Conservation (phyloP, 73 alveolate genomes). For the Paraurostyla sp. region DNA sequence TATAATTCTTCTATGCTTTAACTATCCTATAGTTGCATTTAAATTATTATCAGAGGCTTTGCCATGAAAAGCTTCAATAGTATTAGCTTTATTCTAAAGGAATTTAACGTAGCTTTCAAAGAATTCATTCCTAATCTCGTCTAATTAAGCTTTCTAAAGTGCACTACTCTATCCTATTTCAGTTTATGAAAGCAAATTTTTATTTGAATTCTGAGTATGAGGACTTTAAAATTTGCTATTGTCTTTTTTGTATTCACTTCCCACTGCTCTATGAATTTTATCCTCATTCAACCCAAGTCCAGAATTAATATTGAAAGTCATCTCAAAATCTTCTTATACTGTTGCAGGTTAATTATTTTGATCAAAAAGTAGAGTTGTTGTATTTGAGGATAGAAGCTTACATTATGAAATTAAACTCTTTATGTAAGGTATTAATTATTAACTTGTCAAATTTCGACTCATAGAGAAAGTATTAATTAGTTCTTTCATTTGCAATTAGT, state of each 20-base stretch:
- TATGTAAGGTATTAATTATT: not conserved
- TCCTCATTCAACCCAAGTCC: constrained; percentile 32
- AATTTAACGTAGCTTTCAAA: not conserved
- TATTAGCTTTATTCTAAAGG: not conserved
- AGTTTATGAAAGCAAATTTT: no score
- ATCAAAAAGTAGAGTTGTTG: constrained; percentile 27
- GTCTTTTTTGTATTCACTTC: not conserved
- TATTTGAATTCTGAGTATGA: no score
- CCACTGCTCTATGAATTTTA: no score
- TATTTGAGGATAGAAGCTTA: constrained; percentile 10
- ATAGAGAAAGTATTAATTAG: not conserved
- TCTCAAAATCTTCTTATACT: not conserved
- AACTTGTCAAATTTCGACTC: not conserved
- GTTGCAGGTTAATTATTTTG: not conserved
- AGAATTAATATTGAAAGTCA: not conserved
- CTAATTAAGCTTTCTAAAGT: not conserved
- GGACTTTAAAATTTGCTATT: no score
- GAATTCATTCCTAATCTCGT: not conserved
- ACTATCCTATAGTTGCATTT: no score
- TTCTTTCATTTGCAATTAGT: not conserved
- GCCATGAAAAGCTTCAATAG: not conserved
- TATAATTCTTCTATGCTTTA: not conserved
- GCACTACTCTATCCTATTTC: not conserved
- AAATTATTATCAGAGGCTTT: not conserved
- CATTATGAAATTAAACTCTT: not conserved